Evolutionary conservation across 495 filamentous ascomycete species (phyloP), one percentile per base, ranked within the genome.

Genomic region (Pyronema domesticum): DNA sequence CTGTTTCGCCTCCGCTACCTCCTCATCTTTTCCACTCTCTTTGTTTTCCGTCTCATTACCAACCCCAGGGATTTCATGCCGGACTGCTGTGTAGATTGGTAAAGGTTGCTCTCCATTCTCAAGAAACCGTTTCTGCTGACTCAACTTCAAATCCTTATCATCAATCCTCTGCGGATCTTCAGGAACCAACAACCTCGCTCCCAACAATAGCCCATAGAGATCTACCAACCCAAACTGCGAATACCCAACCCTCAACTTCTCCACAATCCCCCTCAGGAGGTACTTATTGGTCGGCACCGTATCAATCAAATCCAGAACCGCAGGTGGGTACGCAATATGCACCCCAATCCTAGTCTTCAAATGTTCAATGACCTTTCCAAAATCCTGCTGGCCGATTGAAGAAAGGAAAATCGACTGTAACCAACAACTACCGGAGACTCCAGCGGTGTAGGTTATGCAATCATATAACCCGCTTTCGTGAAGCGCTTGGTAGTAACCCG

Each of bases 401-500:
- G 89, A 94, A 59, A 88, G 80, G 65, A 84, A 95, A 7, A 98
- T 72, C 1, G 85, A 74, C 67, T 95, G 89, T 34, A 95, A 70
- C 91, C 91, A 98, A 66, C 91, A 95, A 58, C 85, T 91, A 3
- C 91, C 91, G 62, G 84, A 89, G 13, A 98, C 91, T 7, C 91
- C 91, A 19, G 91, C 86, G 0, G 86, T 89, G 62, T 98, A 98
- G 0, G 88, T 98, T 0, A 83, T 76, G 66, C 89, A 95, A 65
- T 95, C 86, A 66, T 91, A 94, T 0, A 98, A 71, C 0, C 91
- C 91, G 46, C 81, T 80, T 67, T 94, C 85, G 23, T 83, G 74
- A 4, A 86, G 74, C 34, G 85, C 84, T 11, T 89, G 69, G 52
- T 86, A 83, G 1, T 86, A 94, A 10, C 88, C 85, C 0, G 85